phyloP scores from a whole-genome alignment of 495 filamentous ascomycete species.

The Neurospora terricola region DNA sequence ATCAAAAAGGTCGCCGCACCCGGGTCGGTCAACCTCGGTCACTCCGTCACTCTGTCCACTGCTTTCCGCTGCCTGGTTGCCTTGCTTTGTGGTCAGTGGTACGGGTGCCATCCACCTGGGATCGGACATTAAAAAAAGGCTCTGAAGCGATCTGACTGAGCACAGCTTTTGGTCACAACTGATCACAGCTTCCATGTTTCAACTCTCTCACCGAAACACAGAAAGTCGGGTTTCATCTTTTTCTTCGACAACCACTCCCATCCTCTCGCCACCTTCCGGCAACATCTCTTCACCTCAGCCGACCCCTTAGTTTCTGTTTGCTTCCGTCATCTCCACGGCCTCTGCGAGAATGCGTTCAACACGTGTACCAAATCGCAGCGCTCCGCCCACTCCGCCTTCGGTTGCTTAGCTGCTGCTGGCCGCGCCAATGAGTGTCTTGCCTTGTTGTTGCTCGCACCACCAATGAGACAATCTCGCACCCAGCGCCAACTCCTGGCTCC shows the following conservation, averaged over 20 bases:
- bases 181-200: neutral
- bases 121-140: neutral
- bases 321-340: neutral
- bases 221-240: neutral
- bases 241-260: neutral
- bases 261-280: neutral
- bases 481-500: neutral
- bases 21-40: neutral
- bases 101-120: neutral
- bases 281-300: neutral
- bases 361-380: neutral
- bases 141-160: too few relatives aligned
- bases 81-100: neutral
- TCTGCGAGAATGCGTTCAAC: neutral
- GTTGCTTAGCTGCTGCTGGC: neutral
- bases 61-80: neutral
- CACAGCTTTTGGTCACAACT: neutral
- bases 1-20: neutral
- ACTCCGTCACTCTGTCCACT: neutral
- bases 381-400: neutral
- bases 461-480: neutral
- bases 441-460: neutral
- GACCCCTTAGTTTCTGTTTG: neutral
- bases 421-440: neutral
- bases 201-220: neutral